A percentile compares a stretch with the other conserved stretches of the same genome.
These are phyloP conservation scores for Sordariomycetes sp. DNA, from an alignment of 2,329 filamentous ascomycete species.

Conservation along the genomic window DNA sequence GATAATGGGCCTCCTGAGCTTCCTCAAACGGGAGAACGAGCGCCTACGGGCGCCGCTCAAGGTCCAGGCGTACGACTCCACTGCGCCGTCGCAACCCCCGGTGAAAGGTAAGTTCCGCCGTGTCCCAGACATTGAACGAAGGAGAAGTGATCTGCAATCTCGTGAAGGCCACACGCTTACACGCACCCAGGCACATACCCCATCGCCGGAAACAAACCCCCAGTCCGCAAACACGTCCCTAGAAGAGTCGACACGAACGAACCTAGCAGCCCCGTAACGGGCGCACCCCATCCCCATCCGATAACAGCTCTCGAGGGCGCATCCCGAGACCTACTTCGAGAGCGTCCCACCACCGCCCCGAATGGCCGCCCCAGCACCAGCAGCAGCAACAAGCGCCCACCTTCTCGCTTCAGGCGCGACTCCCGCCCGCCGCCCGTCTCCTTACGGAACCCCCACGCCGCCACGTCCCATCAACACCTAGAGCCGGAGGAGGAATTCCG, in stretches of 20 bases:
- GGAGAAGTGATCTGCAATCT: background rate
- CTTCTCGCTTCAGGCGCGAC: background rate
- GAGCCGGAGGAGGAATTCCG: background rate
- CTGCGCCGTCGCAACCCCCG: constrained; percentile 1
- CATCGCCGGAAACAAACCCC: background rate
- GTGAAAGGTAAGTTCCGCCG: background rate
- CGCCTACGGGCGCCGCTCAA: constrained; percentile 3
- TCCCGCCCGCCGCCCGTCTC: background rate
- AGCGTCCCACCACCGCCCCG: background rate
- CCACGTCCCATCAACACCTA: background rate
- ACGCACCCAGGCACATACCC: background rate
- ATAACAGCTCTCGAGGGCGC: background rate
- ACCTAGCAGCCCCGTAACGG: background rate
- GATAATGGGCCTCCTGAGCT: constrained; percentile 5
- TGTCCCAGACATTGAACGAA: background rate
- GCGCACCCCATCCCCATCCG: background rate
- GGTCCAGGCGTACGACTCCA: constrained; percentile 3
- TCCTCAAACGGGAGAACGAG: constrained; percentile 5
- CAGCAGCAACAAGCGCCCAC: background rate
- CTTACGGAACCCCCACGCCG: background rate
- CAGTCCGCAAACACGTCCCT: constrained; percentile 3
- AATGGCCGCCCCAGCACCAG: background rate
- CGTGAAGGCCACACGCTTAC: background rate
- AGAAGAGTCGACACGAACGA: constrained; percentile 2
- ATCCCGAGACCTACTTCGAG: background rate